phyloP scores from a whole-genome alignment of 805 yeast species.

The Kuraishia capsulata region DNA sequence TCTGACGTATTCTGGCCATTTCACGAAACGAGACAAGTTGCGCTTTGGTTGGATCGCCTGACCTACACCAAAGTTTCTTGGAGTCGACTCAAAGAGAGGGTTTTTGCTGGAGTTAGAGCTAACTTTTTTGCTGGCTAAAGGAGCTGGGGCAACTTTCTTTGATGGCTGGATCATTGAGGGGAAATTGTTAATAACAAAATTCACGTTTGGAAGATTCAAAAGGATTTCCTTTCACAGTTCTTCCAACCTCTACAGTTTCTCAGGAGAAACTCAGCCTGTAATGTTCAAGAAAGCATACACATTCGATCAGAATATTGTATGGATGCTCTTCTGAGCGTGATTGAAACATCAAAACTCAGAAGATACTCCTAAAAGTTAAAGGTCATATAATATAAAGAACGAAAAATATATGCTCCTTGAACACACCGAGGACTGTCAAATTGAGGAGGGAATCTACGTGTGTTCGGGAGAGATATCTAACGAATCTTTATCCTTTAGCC shows the following conservation, averaged over 20 bases:
- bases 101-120: slow-evolving; percentile 46
- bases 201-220: background rate
- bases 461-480: slow-evolving; percentile 10
- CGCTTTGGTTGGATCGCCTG: slow-evolving; percentile 92
- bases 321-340: too few relatives aligned
- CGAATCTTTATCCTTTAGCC: slow-evolving; percentile 24
- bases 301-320: slow-evolving; percentile 6
- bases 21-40: slow-evolving; percentile 94
- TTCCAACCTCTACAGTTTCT: slow-evolving; percentile 4
- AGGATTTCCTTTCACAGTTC: background rate
- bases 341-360: too few relatives aligned
- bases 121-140: slow-evolving; percentile 73
- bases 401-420: slow-evolving; percentile 10
- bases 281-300: slow-evolving; percentile 2
- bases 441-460: slow-evolving; percentile 5
- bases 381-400: slow-evolving; percentile 14
- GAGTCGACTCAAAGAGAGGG: slow-evolving; percentile 84
- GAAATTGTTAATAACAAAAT: slow-evolving; percentile 5
- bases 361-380: slow-evolving; percentile 8
- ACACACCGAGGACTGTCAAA: background rate
- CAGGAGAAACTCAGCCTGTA: slow-evolving; percentile 4
- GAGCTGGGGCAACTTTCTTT: slow-evolving; percentile 97
- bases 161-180: slow-evolving; percentile 29
- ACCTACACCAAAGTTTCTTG: slow-evolving; percentile 94
- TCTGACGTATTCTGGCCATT: slow-evolving; percentile 98